Evolutionary conservation across 1,284 basidiomycete species (phyloP).

Genomic region (Cutaneotrichosporon sp.): DNA sequence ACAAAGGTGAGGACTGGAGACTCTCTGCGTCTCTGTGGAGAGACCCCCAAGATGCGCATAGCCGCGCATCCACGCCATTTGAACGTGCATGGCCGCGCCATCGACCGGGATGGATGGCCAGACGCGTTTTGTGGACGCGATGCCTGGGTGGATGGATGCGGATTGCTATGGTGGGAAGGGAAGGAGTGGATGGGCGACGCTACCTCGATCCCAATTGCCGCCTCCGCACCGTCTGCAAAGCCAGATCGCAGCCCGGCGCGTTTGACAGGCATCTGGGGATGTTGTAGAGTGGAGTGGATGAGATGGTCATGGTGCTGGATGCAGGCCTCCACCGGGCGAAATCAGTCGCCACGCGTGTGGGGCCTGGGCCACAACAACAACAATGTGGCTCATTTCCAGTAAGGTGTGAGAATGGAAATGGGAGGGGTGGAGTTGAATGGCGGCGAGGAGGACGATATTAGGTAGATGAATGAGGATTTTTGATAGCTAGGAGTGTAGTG

Average conservation of each 20-base stretch:
- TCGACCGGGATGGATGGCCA: not conserved
- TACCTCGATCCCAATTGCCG: not conserved
- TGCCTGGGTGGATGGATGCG: not conserved
- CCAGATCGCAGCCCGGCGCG: too few species aligned
- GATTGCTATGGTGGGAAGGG: not conserved
- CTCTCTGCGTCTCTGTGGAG: too few species aligned
- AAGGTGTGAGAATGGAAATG: not conserved
- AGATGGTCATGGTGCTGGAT: not conserved
- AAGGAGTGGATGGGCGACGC: not conserved
- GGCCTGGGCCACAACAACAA: conserved; percentile 3
- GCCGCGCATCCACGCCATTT: not conserved
- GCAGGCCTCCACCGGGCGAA: conserved; percentile 7
- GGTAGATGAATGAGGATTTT: not conserved
- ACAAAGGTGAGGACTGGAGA: too few species aligned
- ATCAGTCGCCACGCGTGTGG: conserved; percentile 3
- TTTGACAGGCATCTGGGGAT: not conserved
- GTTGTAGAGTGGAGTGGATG: not conserved
- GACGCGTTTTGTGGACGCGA: not conserved
- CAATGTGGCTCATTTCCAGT: not conserved
- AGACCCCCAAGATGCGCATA: not conserved
- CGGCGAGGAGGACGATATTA: not conserved
- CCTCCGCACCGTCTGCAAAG: not conserved
- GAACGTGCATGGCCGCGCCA: not conserved
- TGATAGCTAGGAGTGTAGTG: not conserved
- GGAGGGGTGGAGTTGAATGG: not conserved